Conservation (phyloP, 2,329 filamentous ascomycete genomes). For the Ilyonectria robusta region DNA sequence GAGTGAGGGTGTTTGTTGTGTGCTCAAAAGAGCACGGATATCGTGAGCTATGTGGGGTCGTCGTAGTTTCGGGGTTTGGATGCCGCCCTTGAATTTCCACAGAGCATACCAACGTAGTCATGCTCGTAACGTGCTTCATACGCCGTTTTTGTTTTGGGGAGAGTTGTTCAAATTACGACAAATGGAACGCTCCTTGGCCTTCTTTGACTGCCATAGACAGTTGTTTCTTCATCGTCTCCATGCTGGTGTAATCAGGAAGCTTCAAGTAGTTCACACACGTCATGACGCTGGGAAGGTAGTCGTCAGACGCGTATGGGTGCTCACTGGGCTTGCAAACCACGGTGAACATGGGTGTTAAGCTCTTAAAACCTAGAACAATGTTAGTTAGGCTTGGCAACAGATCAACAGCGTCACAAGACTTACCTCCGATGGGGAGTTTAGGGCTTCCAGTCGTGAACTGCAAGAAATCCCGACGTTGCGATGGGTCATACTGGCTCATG, state of each 20-base stretch:
- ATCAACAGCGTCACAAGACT: constrained; percentile 50
- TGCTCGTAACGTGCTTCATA: neutral
- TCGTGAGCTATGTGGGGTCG: constrained; percentile 20
- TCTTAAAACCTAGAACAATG: constrained; percentile 84
- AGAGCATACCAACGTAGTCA: neutral
- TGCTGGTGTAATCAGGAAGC: constrained; percentile 89
- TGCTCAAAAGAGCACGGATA: constrained; percentile 26
- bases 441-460: constrained; percentile 99
- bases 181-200: constrained; percentile 97
- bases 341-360: constrained; percentile 97
- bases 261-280: constrained; percentile 99
- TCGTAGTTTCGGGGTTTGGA: constrained; percentile 7
- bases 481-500: constrained; percentile 87
- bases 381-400: constrained; percentile 49
- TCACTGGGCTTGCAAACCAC: constrained; percentile 99
- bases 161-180: constrained; percentile 73
- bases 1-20: constrained; percentile 38
- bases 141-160: neutral
- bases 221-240: constrained; percentile 83
- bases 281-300: constrained; percentile 99
- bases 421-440: constrained; percentile 97
- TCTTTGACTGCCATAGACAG: constrained; percentile 91
- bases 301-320: constrained; percentile 91
- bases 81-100: neutral
- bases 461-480: constrained; percentile 90